phyloP scores from a whole-genome alignment of 768 basidiomycete species.

The Tylopilus vinaceipallidus region DNA sequence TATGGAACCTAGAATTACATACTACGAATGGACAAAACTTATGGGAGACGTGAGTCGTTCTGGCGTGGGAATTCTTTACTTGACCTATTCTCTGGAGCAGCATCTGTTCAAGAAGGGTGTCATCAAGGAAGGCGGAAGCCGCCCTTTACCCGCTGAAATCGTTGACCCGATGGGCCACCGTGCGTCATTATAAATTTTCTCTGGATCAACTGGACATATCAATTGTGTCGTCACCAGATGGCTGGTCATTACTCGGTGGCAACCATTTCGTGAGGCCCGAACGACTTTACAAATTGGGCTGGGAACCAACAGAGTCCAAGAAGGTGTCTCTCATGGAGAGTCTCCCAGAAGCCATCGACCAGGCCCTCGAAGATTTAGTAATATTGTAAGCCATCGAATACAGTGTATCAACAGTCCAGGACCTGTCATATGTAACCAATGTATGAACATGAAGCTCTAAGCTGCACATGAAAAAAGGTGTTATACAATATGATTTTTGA shows the following conservation, averaged over 20 bases:
- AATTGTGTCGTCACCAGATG: constrained; percentile 25
- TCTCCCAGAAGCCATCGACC: constrained; percentile 31
- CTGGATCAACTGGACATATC: background rate
- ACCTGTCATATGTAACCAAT: background rate
- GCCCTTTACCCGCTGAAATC: constrained; percentile 33
- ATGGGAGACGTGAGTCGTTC: constrained; percentile 37
- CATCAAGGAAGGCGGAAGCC: constrained; percentile 33
- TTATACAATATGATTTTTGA: constrained; percentile 7
- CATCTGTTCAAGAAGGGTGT: constrained; percentile 35
- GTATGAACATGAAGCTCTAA: constrained; percentile 1
- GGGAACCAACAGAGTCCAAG: constrained; percentile 34
- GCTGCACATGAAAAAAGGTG: background rate
- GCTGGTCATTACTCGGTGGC: constrained; percentile 41
- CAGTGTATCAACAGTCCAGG: background rate
- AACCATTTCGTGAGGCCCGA: constrained; percentile 36
- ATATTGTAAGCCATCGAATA: background rate
- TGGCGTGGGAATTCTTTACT: background rate
- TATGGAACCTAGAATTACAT: constrained; percentile 29
- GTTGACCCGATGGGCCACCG: constrained; percentile 39
- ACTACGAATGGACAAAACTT: constrained; percentile 30
- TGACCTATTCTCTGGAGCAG: constrained; percentile 15
- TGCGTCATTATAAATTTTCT: constrained; percentile 22
- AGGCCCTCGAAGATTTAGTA: constrained; percentile 12
- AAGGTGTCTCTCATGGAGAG: constrained; percentile 28
- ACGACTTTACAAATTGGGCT: constrained; percentile 38